These are phyloP conservation scores for Penicillium soppii DNA, from an alignment of 495 filamentous ascomycete species.

Conservation along the genomic window DNA sequence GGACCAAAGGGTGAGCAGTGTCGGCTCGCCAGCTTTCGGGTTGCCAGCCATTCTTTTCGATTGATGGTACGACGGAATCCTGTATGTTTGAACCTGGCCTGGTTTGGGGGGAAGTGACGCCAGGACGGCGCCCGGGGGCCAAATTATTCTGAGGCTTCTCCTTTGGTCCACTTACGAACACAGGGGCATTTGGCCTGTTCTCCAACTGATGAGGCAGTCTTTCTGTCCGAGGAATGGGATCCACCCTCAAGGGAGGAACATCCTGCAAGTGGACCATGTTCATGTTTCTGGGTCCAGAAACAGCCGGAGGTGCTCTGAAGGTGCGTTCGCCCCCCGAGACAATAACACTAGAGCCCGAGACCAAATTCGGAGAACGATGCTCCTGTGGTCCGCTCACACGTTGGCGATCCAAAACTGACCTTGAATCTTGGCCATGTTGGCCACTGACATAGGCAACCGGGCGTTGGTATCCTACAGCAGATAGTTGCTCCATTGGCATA, in stretches of 20 bases:
- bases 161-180: constrained; percentile 40
- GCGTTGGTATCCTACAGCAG: constrained; percentile 14
- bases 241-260: constrained; percentile 17
- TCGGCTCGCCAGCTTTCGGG: constrained; percentile 27
- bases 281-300: constrained; percentile 15
- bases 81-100: constrained; percentile 23
- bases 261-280: constrained; percentile 16
- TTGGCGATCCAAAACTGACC: constrained; percentile 17
- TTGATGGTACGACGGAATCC: constrained; percentile 40
- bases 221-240: constrained; percentile 14
- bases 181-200: constrained; percentile 27
- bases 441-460: constrained; percentile 9
- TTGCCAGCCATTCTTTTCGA: constrained; percentile 34
- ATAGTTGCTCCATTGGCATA: constrained; percentile 16
- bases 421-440: constrained; percentile 12
- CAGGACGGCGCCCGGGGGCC: constrained; percentile 18
- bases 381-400: constrained; percentile 14
- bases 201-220: constrained; percentile 15
- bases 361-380: constrained; percentile 8
- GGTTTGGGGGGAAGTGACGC: constrained; percentile 15
- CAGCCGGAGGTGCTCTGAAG: no score
- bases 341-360: constrained; percentile 13
- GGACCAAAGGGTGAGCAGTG: constrained; percentile 23
- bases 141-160: constrained; percentile 18
- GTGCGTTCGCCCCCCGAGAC: no score